These are phyloP conservation scores for Penicillium sp. DNA, from an alignment of 2,329 filamentous ascomycete genomes.

Conservation along the genomic window DNA sequence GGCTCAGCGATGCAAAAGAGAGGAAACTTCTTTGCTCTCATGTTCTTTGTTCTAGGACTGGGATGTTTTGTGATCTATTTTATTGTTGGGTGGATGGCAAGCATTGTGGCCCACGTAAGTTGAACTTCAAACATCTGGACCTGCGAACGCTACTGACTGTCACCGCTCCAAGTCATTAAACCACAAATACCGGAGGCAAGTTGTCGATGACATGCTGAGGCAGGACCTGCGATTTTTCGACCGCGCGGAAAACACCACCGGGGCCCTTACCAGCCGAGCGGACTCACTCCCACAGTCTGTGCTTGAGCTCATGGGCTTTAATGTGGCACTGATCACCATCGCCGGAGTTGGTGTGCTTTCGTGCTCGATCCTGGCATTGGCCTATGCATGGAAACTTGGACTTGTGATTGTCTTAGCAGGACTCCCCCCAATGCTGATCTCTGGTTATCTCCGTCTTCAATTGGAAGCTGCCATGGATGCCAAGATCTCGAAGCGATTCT, in stretches of 20 bases:
- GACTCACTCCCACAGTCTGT: constrained; percentile 41
- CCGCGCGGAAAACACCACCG: constrained; percentile 31
- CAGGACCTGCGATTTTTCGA: constrained; percentile 38
- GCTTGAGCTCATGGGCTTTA: constrained; percentile 53
- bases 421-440: constrained; percentile 48
- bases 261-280: constrained; percentile 27
- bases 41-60: constrained; percentile 50
- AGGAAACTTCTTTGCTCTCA: constrained; percentile 49
- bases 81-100: constrained; percentile 35
- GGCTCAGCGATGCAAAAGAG: constrained; percentile 1
- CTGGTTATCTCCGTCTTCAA: constrained; percentile 52
- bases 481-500: constrained; percentile 34
- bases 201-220: constrained; percentile 26
- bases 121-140: neutral
- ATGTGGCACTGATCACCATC: constrained; percentile 52
- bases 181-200: constrained; percentile 20
- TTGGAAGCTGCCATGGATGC: constrained; percentile 41
- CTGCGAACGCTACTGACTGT: too few relatives aligned
- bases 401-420: constrained; percentile 52
- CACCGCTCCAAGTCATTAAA: constrained; percentile 3
- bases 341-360: constrained; percentile 50
- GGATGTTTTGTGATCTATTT: constrained; percentile 44
- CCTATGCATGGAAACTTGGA: constrained; percentile 54
- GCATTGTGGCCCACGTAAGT: constrained; percentile 29
- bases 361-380: constrained; percentile 50